phyloP scores from a whole-genome alignment of 2,329 filamentous ascomycete genomes.

The Penicillium carneum region DNA sequence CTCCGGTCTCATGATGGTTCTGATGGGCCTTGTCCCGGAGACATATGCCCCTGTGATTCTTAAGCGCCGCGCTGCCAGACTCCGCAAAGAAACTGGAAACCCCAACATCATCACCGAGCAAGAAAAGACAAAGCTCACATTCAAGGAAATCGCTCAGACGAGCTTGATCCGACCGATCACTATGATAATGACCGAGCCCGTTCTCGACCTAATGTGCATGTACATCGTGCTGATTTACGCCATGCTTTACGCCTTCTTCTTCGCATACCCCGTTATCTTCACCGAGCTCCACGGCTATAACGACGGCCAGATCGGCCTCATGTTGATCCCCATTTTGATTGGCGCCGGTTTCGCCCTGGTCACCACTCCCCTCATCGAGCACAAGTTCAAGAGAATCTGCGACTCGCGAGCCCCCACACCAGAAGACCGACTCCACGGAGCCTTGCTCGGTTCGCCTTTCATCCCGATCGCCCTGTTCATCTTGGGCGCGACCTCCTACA shows the following conservation, averaged over 20 bases:
- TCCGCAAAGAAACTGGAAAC: constrained; percentile 46
- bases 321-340: constrained; percentile 54
- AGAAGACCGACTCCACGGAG: constrained; percentile 76
- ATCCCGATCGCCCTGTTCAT: constrained; percentile 69
- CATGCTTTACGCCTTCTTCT: constrained; percentile 57
- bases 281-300: constrained; percentile 68
- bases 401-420: constrained; percentile 71
- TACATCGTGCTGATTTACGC: constrained; percentile 67
- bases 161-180: constrained; percentile 81
- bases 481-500: constrained; percentile 70
- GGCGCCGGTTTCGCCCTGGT: constrained; percentile 43
- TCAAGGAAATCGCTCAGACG: constrained; percentile 61
- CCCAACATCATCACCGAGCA: constrained; percentile 45
- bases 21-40: constrained; percentile 43
- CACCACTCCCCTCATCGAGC: constrained; percentile 65
- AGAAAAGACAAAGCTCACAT: constrained; percentile 35
- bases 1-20: constrained; percentile 33
- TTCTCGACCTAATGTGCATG: constrained; percentile 69
- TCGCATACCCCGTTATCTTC: constrained; percentile 69
- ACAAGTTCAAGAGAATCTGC: constrained; percentile 71
- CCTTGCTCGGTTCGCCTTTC: constrained; percentile 74
- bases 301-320: constrained; percentile 47
- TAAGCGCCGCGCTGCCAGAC: constrained; percentile 42
- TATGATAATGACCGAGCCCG: constrained; percentile 69
- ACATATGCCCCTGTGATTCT: constrained; percentile 48